These are phyloP conservation scores for Ophiostoma piceae DNA, from an alignment of 2,329 filamentous ascomycete species.

Conservation along the genomic window DNA sequence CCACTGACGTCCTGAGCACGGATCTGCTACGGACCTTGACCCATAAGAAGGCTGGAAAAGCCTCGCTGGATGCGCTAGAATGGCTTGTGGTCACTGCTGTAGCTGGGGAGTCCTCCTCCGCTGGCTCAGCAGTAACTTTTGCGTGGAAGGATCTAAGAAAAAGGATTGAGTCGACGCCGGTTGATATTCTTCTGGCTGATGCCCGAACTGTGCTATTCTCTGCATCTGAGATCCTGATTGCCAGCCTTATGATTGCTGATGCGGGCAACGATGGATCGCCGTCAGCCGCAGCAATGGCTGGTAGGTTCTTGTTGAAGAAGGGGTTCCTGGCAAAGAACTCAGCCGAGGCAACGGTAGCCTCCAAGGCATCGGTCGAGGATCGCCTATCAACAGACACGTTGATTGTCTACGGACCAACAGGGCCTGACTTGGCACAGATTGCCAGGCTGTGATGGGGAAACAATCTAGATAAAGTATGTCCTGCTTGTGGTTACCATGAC, in stretches of 20 bases:
- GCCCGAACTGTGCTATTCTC: conserved; percentile 43
- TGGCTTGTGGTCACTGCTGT: conserved; percentile 34
- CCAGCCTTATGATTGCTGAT: conserved; percentile 42
- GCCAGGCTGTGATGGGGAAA: conserved; percentile 5
- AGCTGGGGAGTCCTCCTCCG: not conserved
- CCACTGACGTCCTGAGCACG: conserved; percentile 62
- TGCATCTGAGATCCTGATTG: conserved; percentile 42
- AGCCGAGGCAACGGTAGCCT: conserved; percentile 15
- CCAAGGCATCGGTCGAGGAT: conserved; percentile 27
- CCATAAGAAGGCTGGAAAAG: conserved; percentile 38
- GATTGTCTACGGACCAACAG: conserved; percentile 36
- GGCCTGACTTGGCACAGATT: conserved; percentile 16
- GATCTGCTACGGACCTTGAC: conserved; percentile 47
- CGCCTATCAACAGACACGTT: conserved; percentile 34
- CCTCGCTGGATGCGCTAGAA: conserved; percentile 41
- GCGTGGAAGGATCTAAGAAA: conserved; percentile 40
- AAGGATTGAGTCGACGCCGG: conserved; percentile 35
- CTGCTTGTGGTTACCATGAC: no score
- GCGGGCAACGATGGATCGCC: conserved; percentile 36
- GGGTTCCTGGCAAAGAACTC: conserved; percentile 30
- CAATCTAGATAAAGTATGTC: no score
- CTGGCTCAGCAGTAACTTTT: conserved; percentile 27
- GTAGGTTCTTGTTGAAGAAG: conserved; percentile 37
- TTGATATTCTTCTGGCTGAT: conserved; percentile 42
- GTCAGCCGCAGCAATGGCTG: conserved; percentile 39